Percentiles rank a stretch among this genome's conserved stretches.
Evolutionary conservation across 208 protist genomes (phyloP).

Genomic region (Eutreptiella sp.): DNA sequence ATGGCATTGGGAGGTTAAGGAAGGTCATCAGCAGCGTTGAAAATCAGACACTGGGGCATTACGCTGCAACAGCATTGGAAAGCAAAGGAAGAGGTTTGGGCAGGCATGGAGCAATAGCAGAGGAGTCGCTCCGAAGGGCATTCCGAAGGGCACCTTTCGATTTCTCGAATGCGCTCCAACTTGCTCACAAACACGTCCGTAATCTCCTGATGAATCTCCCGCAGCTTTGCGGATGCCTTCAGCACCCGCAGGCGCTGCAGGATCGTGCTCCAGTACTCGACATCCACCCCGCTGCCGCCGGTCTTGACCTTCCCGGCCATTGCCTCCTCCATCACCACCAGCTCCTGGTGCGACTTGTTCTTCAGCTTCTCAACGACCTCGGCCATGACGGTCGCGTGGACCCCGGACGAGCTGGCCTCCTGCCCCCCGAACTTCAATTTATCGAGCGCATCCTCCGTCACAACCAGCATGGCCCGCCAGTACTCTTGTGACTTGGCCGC

Average conservation of each 20-base stretch:
- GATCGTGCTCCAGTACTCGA: constrained; percentile 31
- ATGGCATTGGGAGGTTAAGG: too few species aligned
- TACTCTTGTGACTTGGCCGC: constrained; percentile 10
- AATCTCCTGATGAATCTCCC: constrained; percentile 36
- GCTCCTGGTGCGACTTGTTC: constrained; percentile 16
- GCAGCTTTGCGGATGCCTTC: constrained; percentile 42
- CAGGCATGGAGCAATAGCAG: neutral
- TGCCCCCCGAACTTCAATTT: neutral
- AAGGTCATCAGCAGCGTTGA: too few species aligned
- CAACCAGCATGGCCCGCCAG: constrained; percentile 24
- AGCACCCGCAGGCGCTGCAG: constrained; percentile 45
- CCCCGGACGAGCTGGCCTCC: neutral
- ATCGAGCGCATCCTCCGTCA: constrained; percentile 6
- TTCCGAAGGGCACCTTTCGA: neutral
- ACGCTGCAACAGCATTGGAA: too few species aligned
- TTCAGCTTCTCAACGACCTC: constrained; percentile 19
- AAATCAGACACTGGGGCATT: too few species aligned
- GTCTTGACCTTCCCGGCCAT: constrained; percentile 13
- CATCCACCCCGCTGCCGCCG: constrained; percentile 12
- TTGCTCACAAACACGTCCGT: neutral
- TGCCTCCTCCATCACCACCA: constrained; percentile 16
- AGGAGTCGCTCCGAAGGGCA: neutral
- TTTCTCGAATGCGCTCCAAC: constrained; percentile 4
- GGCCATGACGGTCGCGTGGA: constrained; percentile 14
- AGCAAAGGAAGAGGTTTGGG: neutral